Conservation (phyloP, 305 asterid species). For the Withania somnifera region DNA sequence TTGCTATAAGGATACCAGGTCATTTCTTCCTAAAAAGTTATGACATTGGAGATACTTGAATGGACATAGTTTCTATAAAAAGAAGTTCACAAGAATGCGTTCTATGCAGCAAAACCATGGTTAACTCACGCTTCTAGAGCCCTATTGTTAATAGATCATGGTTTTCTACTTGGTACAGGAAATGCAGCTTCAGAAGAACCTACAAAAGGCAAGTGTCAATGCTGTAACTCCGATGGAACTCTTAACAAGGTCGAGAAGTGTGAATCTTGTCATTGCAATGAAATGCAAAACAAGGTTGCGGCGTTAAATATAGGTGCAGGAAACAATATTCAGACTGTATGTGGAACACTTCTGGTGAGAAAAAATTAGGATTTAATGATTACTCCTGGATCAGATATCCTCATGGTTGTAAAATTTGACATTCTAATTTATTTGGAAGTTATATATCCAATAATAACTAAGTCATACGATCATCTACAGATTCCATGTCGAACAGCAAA, state of each 20-base stretch:
- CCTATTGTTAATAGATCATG: background rate
- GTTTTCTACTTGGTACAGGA: background rate
- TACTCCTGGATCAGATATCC: background rate
- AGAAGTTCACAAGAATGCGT: background rate
- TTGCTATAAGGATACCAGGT: conserved; percentile 94
- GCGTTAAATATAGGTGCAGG: background rate
- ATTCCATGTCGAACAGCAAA: conserved; percentile 15
- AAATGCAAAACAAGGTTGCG: background rate
- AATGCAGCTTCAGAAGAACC: conserved; percentile 9
- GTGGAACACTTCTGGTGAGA: conserved; percentile 33
- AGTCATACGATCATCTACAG: conserved; percentile 11
- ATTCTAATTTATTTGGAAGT: background rate
- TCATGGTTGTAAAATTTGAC: background rate
- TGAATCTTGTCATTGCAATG: background rate
- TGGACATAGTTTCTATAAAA: background rate
- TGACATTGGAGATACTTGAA: background rate
- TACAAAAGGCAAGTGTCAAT: background rate
- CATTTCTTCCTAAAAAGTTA: background rate
- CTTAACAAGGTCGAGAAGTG: background rate
- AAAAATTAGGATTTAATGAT: background rate
- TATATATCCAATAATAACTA: background rate
- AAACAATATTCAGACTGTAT: conserved; percentile 4
- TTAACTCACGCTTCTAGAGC: background rate
- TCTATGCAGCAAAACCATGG: background rate
- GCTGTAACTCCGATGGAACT: background rate